A percentile compares a stretch with the other conserved stretches of the same genome.
phyloP scores from a whole-genome alignment of 202 grass and related monocot species.

The Carex sylvatica region DNA sequence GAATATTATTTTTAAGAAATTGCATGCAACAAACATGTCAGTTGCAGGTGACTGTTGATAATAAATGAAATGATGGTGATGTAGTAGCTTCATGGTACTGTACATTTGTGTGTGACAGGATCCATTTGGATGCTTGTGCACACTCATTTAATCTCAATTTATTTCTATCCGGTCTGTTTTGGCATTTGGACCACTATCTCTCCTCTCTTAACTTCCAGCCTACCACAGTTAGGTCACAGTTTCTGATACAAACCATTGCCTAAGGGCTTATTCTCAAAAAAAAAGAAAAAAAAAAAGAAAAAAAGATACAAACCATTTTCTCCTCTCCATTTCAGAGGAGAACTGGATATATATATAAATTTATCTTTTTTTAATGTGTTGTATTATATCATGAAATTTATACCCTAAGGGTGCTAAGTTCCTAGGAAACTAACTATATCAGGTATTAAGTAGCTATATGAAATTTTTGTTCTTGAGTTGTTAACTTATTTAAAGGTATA shows the following conservation, averaged over 20 bases:
- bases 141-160: neutral
- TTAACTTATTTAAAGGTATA: neutral
- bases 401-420: too few relatives aligned
- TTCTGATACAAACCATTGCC: neutral
- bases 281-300: too few relatives aligned
- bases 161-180: neutral
- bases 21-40: conserved; percentile 21
- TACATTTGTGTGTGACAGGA: conserved; percentile 18
- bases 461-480: neutral
- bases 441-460: too few relatives aligned
- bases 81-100: conserved; percentile 26
- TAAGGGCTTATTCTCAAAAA: too few relatives aligned
- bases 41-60: conserved; percentile 28
- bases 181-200: neutral
- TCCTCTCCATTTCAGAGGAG: conserved; percentile 5
- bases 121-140: conserved; percentile 30
- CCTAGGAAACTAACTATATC: too few relatives aligned
- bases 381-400: too few relatives aligned
- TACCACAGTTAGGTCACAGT: conserved; percentile 5
- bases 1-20: neutral
- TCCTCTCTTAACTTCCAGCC: conserved; percentile 20
- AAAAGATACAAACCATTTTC: neutral
- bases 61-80: conserved; percentile 29
- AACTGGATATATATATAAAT: neutral
- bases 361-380: neutral